Percentiles rank a stretch among this genome's conserved stretches.
Evolutionary conservation across 306 rosid genomes (phyloP).

Genomic region (Ammopiptanthus mongolicus): DNA sequence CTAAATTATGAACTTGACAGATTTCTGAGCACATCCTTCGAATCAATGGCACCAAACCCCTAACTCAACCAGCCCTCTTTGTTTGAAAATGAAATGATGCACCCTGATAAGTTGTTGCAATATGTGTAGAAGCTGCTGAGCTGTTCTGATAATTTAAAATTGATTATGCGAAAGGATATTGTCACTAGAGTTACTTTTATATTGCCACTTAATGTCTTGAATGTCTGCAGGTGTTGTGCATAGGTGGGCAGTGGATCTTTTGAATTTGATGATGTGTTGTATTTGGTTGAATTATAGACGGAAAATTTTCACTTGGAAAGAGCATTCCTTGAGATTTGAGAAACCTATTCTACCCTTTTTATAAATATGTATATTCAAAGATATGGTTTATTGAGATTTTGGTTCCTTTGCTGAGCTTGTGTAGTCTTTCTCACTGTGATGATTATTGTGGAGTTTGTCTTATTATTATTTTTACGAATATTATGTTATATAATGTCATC

Average conservation of each 20-base stretch:
- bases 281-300: constrained; percentile 2
- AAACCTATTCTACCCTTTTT: background rate
- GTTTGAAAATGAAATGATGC: constrained; percentile 9
- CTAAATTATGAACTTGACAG: background rate
- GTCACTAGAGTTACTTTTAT: constrained; percentile 8
- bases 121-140: background rate
- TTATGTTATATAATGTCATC: background rate
- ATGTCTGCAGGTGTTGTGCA: background rate
- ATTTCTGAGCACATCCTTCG: background rate
- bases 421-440: background rate
- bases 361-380: background rate
- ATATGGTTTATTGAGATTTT: background rate
- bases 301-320: background rate
- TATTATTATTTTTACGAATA: background rate
- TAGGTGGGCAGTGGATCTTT: background rate
- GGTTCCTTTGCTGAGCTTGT: background rate
- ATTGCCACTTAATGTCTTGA: constrained; percentile 3
- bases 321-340: background rate
- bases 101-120: background rate
- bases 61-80: background rate
- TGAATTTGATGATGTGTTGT: constrained; percentile 10
- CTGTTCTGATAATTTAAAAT: background rate
- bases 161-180: background rate
- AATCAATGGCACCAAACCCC: constrained; percentile 10
- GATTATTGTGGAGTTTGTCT: background rate